These are phyloP conservation scores for Leccinum cinnamomeum DNA, from an alignment of 1,284 basidiomycete species.

Conservation along the genomic window DNA sequence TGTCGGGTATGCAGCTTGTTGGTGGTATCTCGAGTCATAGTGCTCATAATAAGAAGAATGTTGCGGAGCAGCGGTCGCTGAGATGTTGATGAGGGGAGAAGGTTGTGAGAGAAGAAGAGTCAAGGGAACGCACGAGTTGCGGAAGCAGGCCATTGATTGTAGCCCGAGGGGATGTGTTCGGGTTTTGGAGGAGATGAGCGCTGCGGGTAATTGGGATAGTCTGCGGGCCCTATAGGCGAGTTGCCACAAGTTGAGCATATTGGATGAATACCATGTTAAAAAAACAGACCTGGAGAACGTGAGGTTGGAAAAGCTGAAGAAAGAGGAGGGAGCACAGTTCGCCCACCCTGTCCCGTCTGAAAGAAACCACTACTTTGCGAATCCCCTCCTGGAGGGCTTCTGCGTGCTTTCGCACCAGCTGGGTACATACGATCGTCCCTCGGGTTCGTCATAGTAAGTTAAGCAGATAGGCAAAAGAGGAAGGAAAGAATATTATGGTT, in stretches of 20 bases:
- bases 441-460: constrained; percentile 63
- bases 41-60: constrained; percentile 53
- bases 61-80: constrained; percentile 42
- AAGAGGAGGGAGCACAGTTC: constrained; percentile 82
- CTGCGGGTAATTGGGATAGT: constrained; percentile 60
- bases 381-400: constrained; percentile 58
- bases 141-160: constrained; percentile 52
- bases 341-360: constrained; percentile 79
- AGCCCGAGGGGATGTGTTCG: constrained; percentile 52
- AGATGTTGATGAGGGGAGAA: constrained; percentile 8
- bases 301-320: constrained; percentile 78
- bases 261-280: constrained; percentile 49
- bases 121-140: constrained; percentile 42
- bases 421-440: constrained; percentile 61
- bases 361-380: constrained; percentile 62
- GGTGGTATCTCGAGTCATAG: constrained; percentile 57
- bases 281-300: constrained; percentile 82
- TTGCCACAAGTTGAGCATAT: constrained; percentile 54
- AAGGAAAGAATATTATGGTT: constrained; percentile 54
- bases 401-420: constrained; percentile 56
- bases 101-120: not conserved
- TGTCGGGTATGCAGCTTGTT: constrained; percentile 42
- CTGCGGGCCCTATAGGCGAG: constrained; percentile 49
- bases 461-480: constrained; percentile 45
- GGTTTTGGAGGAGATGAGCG: constrained; percentile 58